Evolutionary conservation across 2,329 filamentous ascomycete species (phyloP).

Genomic region (Fusarium secorum): DNA sequence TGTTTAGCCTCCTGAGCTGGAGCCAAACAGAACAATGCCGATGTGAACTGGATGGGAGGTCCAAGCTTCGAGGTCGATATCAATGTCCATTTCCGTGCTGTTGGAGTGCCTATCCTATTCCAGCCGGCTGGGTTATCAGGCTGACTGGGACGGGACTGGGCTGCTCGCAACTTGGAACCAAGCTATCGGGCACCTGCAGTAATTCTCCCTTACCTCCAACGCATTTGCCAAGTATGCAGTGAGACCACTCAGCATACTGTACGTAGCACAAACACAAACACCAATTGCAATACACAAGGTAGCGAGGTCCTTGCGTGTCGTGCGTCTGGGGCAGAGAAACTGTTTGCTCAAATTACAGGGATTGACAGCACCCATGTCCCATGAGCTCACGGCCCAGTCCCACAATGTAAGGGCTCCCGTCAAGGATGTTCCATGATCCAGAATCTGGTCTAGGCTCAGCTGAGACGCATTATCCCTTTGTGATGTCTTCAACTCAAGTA

Average conservation of each 20-base stretch:
- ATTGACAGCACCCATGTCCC: conserved; percentile 10
- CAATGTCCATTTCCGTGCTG: not conserved
- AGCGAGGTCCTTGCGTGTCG: conserved; percentile 21
- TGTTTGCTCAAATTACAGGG: conserved; percentile 27
- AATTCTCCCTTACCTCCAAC: conserved; percentile 9
- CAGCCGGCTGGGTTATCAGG: conserved; percentile 10
- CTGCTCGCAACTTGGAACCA: conserved; percentile 11
- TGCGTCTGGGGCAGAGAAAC: conserved; percentile 10
- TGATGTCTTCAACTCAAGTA: conserved; percentile 11
- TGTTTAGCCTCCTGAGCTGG: not conserved
- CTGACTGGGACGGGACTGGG: not conserved
- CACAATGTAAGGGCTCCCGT: conserved; percentile 25
- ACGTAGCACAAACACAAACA: conserved; percentile 7
- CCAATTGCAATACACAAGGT: conserved; percentile 18
- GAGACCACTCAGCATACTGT: conserved; percentile 1
- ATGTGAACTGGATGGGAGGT: not conserved
- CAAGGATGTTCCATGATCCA: conserved; percentile 19
- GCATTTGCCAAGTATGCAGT: conserved; percentile 7
- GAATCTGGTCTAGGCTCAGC: conserved; percentile 17
- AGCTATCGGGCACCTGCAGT: conserved; percentile 27
- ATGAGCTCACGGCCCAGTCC: conserved; percentile 24
- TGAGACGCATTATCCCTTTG: conserved; percentile 18
- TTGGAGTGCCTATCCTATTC: not conserved
- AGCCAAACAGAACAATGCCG: conserved; percentile 21
- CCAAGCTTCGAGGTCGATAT: conserved; percentile 17